Evolutionary conservation across 257 asterid species (phyloP), one percentile per base, ranked within the genome.

Genomic region (Ballota nigra): DNA sequence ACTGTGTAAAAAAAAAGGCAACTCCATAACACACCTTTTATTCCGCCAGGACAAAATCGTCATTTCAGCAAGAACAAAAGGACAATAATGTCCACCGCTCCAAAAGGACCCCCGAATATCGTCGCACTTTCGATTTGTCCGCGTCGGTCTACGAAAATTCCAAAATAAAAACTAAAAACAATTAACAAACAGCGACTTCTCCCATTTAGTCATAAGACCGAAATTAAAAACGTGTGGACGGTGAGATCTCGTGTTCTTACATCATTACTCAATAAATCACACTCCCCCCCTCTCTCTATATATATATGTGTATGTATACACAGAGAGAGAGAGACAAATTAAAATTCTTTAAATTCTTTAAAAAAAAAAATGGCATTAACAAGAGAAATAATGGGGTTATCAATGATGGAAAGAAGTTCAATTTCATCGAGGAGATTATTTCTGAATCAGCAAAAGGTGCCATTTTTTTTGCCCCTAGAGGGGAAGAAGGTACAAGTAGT

Each of bases 221-320:
- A 76, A 69, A 76, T 72, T 13, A 73, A 79, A 86, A 86, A 82
- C 88, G 92, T 86, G 92, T 86, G 89, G 89, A 66, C 87, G 89
- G 89, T 83, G 79, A 72, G 70, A 73, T 77, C 62, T 8, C 26
- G 4, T 58, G 19, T 5, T 70, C 43, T 13, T 52, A 7, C 68
- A 66, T 15, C 59, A 66, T 22, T 43, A 41, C 68, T 55, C 3
- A 9, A 66, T 65, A 11, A 10, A n/a, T 56, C 16, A 4, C 60
- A 2, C 59, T 52, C 9, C 0, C 8, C 1, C 8, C 2, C 59
- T 19, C 45, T 33, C 15, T 18, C 3, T 38, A 77, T 23, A 33
- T 33, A 23, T 31, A 69, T 56, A 69, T 23, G 24, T 13, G 10
- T n/a, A 16, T 18, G 28, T 10, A 31, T 23, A 74, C 10, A 68